phyloP scores from a whole-genome alignment of 352 stramenopile species.

The Phytophthora multivora region DNA sequence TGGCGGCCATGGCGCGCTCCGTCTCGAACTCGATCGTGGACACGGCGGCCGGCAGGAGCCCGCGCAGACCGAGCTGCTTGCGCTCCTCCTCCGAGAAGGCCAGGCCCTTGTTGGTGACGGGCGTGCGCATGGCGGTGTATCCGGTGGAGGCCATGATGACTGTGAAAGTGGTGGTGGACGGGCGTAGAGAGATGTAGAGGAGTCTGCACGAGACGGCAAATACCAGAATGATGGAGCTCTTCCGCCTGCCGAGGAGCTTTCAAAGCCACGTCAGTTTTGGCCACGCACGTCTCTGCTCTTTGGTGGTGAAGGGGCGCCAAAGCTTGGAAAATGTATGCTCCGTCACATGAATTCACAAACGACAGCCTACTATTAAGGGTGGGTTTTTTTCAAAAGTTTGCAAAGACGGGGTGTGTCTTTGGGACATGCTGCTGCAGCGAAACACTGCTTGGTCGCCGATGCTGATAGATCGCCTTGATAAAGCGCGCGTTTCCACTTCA shows the following conservation, averaged over 20 bases:
- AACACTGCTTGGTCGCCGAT: background rate
- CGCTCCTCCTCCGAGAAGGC: conserved; percentile 93
- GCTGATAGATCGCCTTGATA: conserved; percentile 1
- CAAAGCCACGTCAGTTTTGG: conserved; percentile 25
- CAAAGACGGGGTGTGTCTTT: conserved; percentile 8
- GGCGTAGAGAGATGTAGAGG: background rate
- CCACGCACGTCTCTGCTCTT: conserved; percentile 5
- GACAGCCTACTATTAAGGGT: background rate
- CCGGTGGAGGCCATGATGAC: conserved; percentile 33
- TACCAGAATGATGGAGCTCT: conserved; percentile 29
- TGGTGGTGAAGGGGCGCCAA: conserved; percentile 10
- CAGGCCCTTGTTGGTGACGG: conserved; percentile 92
- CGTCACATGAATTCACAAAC: conserved; percentile 23
- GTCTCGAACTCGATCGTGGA: conserved; percentile 89
- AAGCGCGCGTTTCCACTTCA: conserved; percentile 17
- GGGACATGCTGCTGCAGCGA: conserved; percentile 17
- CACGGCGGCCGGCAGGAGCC: conserved; percentile 89
- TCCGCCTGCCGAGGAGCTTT: background rate
- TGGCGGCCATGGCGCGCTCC: conserved; percentile 82
- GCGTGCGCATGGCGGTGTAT: conserved; percentile 83
- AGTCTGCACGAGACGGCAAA: conserved; percentile 29
- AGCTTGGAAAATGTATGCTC: conserved; percentile 12
- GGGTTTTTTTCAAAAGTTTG: conserved; percentile 10
- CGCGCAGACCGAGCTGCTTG: conserved; percentile 85
- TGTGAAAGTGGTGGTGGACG: background rate